These are phyloP conservation scores for Chalciporus sphaerocephalus DNA, from an alignment of 768 basidiomycete genomes.

Conservation along the genomic window DNA sequence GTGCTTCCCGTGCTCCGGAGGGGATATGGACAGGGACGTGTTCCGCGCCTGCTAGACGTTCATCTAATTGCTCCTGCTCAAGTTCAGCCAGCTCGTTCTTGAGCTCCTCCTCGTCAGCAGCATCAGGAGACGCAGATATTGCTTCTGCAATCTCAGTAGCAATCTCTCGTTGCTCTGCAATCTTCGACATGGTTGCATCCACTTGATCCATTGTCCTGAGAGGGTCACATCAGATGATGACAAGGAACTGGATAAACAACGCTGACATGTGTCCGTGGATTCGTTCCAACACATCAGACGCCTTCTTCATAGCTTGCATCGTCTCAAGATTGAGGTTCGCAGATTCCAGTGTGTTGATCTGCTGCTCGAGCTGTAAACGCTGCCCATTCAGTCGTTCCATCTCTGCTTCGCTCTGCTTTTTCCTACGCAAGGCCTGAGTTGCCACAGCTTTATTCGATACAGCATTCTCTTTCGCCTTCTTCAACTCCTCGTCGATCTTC, in stretches of 20 bases:
- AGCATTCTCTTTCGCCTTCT: constrained; percentile 90
- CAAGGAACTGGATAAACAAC: neutral
- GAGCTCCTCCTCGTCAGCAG: constrained; percentile 81
- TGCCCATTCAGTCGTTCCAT: constrained; percentile 81
- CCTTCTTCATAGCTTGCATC: constrained; percentile 96
- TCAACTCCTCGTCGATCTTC: constrained; percentile 92
- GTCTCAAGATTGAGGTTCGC: constrained; percentile 98
- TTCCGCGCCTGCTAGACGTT: constrained; percentile 80
- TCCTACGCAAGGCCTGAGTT: constrained; percentile 83
- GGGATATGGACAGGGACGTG: constrained; percentile 86
- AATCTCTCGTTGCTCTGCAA: constrained; percentile 87
- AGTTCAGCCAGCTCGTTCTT: constrained; percentile 77
- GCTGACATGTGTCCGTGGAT: constrained; percentile 90
- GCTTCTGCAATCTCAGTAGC: constrained; percentile 90
- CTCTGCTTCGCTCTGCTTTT: constrained; percentile 86
- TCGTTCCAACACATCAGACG: constrained; percentile 78
- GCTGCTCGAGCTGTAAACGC: constrained; percentile 89
- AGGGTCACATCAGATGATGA: neutral
- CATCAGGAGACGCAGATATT: constrained; percentile 69
- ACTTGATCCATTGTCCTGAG: constrained; percentile 81
- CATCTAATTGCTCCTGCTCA: constrained; percentile 85
- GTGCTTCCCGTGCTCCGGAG: constrained; percentile 47
- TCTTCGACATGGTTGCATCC: constrained; percentile 80
- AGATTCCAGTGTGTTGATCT: constrained; percentile 94
- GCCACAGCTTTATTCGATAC: constrained; percentile 91